Base-by-base conservation (phyloP, 768 basidiomycete species). In the Hericium rajendrae region DNA sequence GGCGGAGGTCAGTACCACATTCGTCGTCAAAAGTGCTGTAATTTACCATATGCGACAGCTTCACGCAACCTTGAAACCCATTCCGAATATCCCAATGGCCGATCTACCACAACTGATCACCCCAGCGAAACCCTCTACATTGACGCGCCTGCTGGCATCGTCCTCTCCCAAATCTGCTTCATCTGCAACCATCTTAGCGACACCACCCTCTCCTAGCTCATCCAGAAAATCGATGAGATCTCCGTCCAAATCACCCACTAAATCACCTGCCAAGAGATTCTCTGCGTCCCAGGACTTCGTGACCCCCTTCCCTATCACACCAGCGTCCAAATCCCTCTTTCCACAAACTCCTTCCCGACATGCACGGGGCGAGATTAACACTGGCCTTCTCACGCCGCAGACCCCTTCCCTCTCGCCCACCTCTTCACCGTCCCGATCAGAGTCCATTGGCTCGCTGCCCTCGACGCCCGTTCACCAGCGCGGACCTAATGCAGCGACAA, bases 121-220 rank as follows among this genome's bases (percentile, higher is more conserved):
- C 39, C 64, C 74, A 3, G 65, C 72, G 13, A 86, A 86, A 66
- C 73, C 82, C 8, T 86, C 89, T 28, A 77, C 82, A 48, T 74
- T 91, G 32, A 90, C 87, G 6, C 81, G 82, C 20, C 78, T 79
- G 16, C 76, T 91, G 53, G 85, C 85, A 20, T 86, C 88, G 39
- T 77, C 82, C 13, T 90, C 88, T 51, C 88, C 88, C 38, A 88
- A 86, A 64, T 69, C 60, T 38, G 71, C 60, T 20, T 64, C 71
- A 15, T 61, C 72, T 12, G 59, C 65, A 20, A 64, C 63, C 38
- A 70, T 71, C 32, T 67, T 73, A 40, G 65, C 68, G 50, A 65
- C 61, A 48, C 67, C 70, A 12, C 53, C 63, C 59, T 65, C 71
- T 65, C 56, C 73, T 55, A 62, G 68, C 68, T 26, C 67, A 60